Evolutionary conservation across 805 yeast species (phyloP).

Genomic region (Saturnispora dispora): DNA sequence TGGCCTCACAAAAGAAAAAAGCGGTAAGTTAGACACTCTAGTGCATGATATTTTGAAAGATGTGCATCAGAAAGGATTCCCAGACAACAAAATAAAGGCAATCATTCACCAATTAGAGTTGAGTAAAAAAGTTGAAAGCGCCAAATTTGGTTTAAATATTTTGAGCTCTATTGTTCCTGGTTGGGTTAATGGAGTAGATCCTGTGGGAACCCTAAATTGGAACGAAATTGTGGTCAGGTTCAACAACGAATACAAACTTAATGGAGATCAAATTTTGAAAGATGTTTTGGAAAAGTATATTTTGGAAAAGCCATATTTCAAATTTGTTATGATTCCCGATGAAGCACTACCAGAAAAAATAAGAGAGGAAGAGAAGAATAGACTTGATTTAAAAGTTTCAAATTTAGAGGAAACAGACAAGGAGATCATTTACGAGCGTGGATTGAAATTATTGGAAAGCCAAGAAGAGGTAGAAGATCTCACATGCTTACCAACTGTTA

Average conservation of each 20-base stretch:
- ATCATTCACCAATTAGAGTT: constrained; percentile 83
- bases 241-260: constrained; percentile 44
- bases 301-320: constrained; percentile 48
- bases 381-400: constrained; percentile 38
- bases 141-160: constrained; percentile 80
- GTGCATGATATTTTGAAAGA: constrained; percentile 40
- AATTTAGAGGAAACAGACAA: constrained; percentile 47
- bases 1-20: constrained; percentile 46
- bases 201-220: constrained; percentile 58
- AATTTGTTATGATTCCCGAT: constrained; percentile 69
- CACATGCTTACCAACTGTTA: constrained; percentile 70
- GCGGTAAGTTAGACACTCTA: constrained; percentile 39
- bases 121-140: constrained; percentile 73
- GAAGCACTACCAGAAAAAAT: constrained; percentile 43
- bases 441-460: constrained; percentile 46
- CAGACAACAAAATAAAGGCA: constrained; percentile 63
- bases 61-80: constrained; percentile 38
- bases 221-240: constrained; percentile 51
- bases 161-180: constrained; percentile 69
- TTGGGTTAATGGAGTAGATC: constrained; percentile 79
- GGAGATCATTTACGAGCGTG: constrained; percentile 48
- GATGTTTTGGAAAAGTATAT: constrained; percentile 48
- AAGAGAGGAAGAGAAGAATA: constrained; percentile 45
- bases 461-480: constrained; percentile 68
- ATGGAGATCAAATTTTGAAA: constrained; percentile 51